Evolutionary conservation across 1,284 basidiomycete species (phyloP), one percentile per base, ranked within the genome.

Genomic region (Puccinia polysora): DNA sequence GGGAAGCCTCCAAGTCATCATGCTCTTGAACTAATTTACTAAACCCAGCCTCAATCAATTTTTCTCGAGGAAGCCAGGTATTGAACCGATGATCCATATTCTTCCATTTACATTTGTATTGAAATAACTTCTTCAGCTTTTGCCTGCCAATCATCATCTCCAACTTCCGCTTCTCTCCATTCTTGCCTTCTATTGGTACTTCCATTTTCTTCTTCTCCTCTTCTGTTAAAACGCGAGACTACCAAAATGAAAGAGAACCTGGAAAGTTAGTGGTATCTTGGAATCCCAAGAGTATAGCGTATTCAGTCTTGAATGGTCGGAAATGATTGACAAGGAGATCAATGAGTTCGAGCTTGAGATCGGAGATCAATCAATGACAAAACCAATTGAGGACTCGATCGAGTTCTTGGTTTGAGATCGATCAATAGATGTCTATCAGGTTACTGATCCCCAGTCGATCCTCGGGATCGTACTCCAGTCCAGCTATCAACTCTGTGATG

Each of bases 81-180:
- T 98, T 98, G 84, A 85, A 75, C 77, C 85, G 88, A 84, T 97
- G 95, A 80, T 92, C 89, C 72, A 93, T 81, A n/a, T 91, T 91
- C 74, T 86, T 86, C 91, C 93, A 98, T 82, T 98, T 98, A 82
- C 97, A 84, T 81, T 97, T 94, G 80, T 97, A 97, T 81, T 91
- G 92, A 81, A 93, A 86, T 58, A 87, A 86, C 23, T 97, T 97
- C 83, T 97, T 98, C 77, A 96, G 85, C 83, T 98, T 98, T 84
- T 95, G 92, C 74, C 95, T 89, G 78, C 95, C 95, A 84, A 97
- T 89, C 77, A 97, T 85, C 79, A 89, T 81, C 84, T 78, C 95
- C 49, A 98, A 84, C 83, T 90, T 93, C 75, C 95, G 87, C 80
- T 88, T 87, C 78, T 91, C 88, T 74, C 95, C 95, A 78, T 92